Evolutionary conservation across 2,329 filamentous ascomycete genomes (phyloP), one percentile per base, ranked within the genome.

Genomic region (Pseudocercospora eumusae): DNA sequence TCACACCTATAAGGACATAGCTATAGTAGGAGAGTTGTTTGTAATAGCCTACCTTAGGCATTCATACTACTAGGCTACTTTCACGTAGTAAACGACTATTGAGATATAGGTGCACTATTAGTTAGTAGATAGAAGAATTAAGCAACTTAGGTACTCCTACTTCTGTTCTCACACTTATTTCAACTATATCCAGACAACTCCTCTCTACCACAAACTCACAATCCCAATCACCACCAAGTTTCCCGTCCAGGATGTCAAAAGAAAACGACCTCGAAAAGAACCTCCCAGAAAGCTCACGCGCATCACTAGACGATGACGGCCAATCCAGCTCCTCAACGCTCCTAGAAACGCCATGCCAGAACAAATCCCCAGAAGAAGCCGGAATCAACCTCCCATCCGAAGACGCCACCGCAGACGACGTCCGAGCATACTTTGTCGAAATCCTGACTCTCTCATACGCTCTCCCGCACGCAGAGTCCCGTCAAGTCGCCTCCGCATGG

Each of bases 401-500:
- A 42, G 44, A 40, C 28, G 57, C 50, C n/a, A 45, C 49, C 23
- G 21, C 57, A 5, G 21, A 40, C 5, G 33, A 20, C 18, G 49
- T 59, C 15, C 57, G 57, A 20, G 8, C 25, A 23, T 54, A 53
- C 25, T 23, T 59, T n/a, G 25, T 25, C 27, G 33, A 54, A 23
- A 47, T 54, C 27, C 3, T 59, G 10, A 54, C n/a, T 6, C 50
- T 25, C 10, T 20, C 28, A 7, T 45, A 45, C 49, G 31, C 33
- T 36, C 9, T 47, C 23, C 27, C 21, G 1, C 21, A 11, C 21
- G 40, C 25, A 33, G 55, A 54, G 20, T 61, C 65, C 5, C 44
- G 57, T 31, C 42, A 59, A 3, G 42, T 69, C 6, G 63, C 66
- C 4, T 18, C 61, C 1, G 58, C 57, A 36, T 69, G 67, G 67